Conservation (phyloP, 2,329 filamentous ascomycete genomes). For the Epichloe bromicola region DNA sequence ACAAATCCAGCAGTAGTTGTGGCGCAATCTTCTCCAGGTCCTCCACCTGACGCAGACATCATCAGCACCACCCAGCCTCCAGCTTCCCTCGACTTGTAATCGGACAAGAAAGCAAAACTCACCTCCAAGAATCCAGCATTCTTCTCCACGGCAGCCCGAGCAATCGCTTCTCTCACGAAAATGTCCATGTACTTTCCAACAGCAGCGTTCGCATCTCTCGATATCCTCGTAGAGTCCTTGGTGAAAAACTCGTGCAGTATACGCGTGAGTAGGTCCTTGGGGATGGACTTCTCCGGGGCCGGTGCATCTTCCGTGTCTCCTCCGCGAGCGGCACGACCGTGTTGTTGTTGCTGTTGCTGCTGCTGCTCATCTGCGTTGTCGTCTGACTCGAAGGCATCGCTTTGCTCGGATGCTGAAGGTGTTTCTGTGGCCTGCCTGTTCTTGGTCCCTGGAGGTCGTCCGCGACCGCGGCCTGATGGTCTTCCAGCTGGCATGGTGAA, state of each 20-base stretch:
- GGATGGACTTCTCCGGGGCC: slow-evolving; percentile 40
- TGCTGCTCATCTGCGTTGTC: slow-evolving; percentile 14
- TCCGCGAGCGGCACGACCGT: slow-evolving; percentile 3
- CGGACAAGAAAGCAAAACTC: slow-evolving; percentile 14
- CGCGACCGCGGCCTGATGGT: slow-evolving; percentile 16
- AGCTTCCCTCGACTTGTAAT: too few species aligned
- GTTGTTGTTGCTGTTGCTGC: neutral
- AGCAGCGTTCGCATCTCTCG: slow-evolving; percentile 62
- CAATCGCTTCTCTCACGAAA: slow-evolving; percentile 81
- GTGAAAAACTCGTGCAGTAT: slow-evolving; percentile 72
- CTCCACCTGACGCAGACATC: slow-evolving; percentile 46
- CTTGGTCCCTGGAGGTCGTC: slow-evolving; percentile 14
- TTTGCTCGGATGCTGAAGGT: slow-evolving; percentile 15
- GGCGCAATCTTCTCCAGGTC: slow-evolving; percentile 81
- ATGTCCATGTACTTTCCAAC: slow-evolving; percentile 80
- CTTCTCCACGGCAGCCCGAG: slow-evolving; percentile 61
- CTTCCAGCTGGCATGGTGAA: slow-evolving; percentile 30
- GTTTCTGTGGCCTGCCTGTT: slow-evolving; percentile 11
- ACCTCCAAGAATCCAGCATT: slow-evolving; percentile 63
- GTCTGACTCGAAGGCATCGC: slow-evolving; percentile 25
- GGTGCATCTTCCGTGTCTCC: slow-evolving; percentile 20
- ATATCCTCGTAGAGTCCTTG: slow-evolving; percentile 56
- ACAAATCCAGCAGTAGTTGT: slow-evolving; percentile 66
- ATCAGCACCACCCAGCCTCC: neutral
- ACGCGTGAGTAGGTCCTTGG: slow-evolving; percentile 59